These are phyloP conservation scores for Talaromyces albobiverticillius DNA, from an alignment of 2,329 filamentous ascomycete species.

Conservation along the genomic window DNA sequence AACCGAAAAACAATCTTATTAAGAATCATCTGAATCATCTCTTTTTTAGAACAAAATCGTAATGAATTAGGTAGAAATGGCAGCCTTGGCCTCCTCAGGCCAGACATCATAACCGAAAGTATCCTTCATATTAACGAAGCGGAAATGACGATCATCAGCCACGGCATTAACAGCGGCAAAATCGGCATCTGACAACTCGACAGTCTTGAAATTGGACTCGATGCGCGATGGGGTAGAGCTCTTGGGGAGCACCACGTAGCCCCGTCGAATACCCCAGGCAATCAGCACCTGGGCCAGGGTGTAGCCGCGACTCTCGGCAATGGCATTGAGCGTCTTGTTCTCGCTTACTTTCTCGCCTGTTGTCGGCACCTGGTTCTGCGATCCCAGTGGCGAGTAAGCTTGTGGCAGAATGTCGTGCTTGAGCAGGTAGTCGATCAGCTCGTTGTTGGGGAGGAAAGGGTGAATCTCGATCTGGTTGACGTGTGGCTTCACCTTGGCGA, in stretches of 20 bases:
- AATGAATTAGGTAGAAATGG: slow-evolving; percentile 10
- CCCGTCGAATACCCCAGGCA: slow-evolving; percentile 64
- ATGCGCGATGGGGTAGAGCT: slow-evolving; percentile 65
- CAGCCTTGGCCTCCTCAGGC: slow-evolving; percentile 52
- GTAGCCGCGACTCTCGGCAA: slow-evolving; percentile 57
- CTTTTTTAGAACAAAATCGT: too few relatives aligned
- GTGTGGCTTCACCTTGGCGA: slow-evolving; percentile 41
- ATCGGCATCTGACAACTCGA: slow-evolving; percentile 57
- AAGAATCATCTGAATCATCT: too few relatives aligned
- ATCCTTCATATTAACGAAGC: slow-evolving; percentile 81
- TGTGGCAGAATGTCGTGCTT: slow-evolving; percentile 38
- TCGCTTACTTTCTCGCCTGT: slow-evolving; percentile 65
- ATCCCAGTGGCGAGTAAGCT: slow-evolving; percentile 52
- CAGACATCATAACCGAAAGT: slow-evolving; percentile 73
- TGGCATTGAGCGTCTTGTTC: slow-evolving; percentile 57
- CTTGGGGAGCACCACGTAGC: slow-evolving; percentile 68
- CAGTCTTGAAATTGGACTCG: slow-evolving; percentile 65
- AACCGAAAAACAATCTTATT: too few relatives aligned
- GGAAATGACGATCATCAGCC: slow-evolving; percentile 62
- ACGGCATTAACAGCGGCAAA: slow-evolving; percentile 62
- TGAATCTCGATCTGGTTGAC: slow-evolving; percentile 48
- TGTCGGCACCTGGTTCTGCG: slow-evolving; percentile 66
- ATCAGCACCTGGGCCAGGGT: slow-evolving; percentile 61
- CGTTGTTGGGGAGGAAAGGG: slow-evolving; percentile 47
- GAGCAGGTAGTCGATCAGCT: slow-evolving; percentile 43